Evolutionary conservation across 2,329 filamentous ascomycete genomes (phyloP).

Genomic region (Lecanoromycetidae sp.): DNA sequence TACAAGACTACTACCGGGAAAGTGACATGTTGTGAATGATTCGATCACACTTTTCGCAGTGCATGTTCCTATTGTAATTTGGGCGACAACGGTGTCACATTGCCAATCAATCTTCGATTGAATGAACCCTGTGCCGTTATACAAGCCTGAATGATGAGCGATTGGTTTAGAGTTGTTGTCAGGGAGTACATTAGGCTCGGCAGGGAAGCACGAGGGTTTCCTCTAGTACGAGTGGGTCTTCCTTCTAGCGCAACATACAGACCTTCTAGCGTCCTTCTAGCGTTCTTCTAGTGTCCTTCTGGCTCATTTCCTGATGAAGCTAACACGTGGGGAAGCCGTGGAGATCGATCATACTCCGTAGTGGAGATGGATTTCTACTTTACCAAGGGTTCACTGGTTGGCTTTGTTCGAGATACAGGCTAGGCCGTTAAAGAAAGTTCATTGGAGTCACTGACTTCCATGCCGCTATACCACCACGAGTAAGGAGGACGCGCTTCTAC

Average conservation of each 20-base stretch:
- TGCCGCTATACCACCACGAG: constrained; percentile 1
- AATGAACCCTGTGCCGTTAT: too few relatives aligned
- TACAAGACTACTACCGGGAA: too few relatives aligned
- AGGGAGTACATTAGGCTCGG: too few relatives aligned
- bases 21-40: too few relatives aligned
- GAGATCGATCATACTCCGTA: neutral
- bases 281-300: constrained; percentile 14
- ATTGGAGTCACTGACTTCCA: neutral
- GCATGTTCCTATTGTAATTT: too few relatives aligned
- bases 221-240: neutral
- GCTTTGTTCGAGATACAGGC: neutral
- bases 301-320: constrained; percentile 2
- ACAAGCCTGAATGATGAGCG: too few relatives aligned
- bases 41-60: too few relatives aligned
- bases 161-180: too few relatives aligned
- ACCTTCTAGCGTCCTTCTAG: neutral
- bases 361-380: neutral
- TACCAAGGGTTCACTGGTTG: neutral
- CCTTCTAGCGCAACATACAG: neutral
- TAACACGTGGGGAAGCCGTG: neutral
- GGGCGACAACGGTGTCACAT: too few relatives aligned
- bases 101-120: too few relatives aligned
- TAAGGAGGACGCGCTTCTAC: constrained; percentile 1
- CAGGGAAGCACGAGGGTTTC: neutral
- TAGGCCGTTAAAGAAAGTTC: neutral